phyloP scores from a whole-genome alignment of 345 rosid species.

The Citrus maxima region DNA sequence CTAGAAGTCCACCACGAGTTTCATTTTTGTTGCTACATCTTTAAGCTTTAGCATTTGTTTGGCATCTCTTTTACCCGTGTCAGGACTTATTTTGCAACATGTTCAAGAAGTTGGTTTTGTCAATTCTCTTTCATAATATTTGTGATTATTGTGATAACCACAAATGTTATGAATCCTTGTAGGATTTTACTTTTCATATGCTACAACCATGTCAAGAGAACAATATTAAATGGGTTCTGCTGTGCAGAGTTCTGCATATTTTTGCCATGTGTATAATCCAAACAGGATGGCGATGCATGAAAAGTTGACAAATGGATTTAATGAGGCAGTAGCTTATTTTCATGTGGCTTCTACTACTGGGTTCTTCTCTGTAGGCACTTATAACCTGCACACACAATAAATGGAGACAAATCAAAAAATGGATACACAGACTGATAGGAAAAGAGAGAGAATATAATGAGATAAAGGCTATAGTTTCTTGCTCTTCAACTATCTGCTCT shows the following conservation, averaged over 20 bases:
- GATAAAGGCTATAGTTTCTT: not conserved
- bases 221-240: not conserved
- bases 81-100: not conserved
- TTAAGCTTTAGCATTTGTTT: not conserved
- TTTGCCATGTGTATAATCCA: not conserved
- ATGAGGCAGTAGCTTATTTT: not conserved
- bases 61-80: not conserved
- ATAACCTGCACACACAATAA: not conserved
- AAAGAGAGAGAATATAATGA: not conserved
- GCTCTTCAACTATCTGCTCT: not conserved
- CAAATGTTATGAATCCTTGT: not conserved
- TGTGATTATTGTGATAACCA: not conserved
- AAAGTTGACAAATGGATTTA: not conserved
- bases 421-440: not conserved
- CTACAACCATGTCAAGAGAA: not conserved
- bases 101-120: not conserved
- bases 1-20: not conserved
- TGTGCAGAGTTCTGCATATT: constrained; percentile 3
- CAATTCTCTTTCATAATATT: not conserved
- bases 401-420: not conserved
- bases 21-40: not conserved
- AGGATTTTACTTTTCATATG: not conserved
- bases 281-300: not conserved
- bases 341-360: not conserved
- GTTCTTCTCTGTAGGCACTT: not conserved